Evolutionary conservation across 2,329 filamentous ascomycete species (phyloP).

Genomic region (Fusarium hainanense): DNA sequence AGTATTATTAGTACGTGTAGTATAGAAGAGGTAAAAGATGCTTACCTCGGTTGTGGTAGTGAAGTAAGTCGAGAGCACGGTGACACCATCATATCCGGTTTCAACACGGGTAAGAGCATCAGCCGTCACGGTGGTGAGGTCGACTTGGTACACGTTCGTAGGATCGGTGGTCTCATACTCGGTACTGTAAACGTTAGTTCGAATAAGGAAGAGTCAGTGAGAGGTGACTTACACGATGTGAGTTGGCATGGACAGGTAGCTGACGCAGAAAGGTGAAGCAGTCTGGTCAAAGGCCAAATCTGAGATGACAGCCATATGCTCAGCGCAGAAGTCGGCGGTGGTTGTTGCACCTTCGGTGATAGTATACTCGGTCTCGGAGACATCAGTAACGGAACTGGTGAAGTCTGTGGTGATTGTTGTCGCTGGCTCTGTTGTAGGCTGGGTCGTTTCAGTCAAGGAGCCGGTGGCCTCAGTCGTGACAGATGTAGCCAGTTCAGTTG

Average conservation of each 20-base stretch:
- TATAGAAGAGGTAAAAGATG: fast-evolving
- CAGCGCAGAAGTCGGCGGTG: neutral
- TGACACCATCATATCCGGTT: neutral
- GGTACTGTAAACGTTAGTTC: no score
- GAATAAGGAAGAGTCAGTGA: no score
- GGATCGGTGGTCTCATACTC: neutral
- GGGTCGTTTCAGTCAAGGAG: neutral
- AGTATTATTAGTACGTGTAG: neutral
- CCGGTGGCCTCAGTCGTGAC: neutral
- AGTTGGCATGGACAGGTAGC: neutral
- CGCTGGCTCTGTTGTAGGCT: neutral
- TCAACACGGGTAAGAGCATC: neutral
- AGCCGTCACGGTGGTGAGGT: neutral
- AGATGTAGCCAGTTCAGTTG: neutral
- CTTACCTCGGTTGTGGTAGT: neutral
- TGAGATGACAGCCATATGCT: neutral
- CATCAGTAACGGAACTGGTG: neutral
- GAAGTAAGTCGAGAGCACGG: neutral
- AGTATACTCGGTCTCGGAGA: neutral
- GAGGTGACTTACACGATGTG: neutral
- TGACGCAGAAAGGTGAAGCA: neutral
- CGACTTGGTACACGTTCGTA: neutral
- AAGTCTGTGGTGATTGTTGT: neutral
- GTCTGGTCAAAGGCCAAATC: neutral
- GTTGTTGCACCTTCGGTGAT: neutral